A percentile compares a stretch with the other conserved stretches of the same genome.
phyloP scores from a whole-genome alignment of 345 rosid species.

The Sisymbrium altissimum region DNA sequence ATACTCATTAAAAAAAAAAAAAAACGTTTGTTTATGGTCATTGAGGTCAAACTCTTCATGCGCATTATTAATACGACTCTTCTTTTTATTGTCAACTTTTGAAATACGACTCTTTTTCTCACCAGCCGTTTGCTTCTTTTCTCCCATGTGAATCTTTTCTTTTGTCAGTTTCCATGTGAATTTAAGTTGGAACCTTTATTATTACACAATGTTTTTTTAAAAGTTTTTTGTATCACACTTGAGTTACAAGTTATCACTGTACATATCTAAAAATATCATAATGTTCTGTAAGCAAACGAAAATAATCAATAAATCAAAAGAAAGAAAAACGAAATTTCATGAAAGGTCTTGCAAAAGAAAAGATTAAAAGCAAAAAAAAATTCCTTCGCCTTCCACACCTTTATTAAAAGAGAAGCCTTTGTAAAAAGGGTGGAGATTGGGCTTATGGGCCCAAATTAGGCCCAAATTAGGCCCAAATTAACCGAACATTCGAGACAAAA shows the following conservation, averaged over 20 bases:
- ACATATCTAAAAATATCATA: neutral
- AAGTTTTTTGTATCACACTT: neutral
- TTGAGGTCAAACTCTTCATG: slow-evolving; percentile 18
- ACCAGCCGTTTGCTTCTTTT: slow-evolving; percentile 1
- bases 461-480: neutral
- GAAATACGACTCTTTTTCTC: slow-evolving; percentile 7
- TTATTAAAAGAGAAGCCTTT: no score
- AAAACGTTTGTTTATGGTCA: neutral
- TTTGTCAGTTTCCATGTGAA: slow-evolving; percentile 15
- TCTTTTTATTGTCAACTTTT: neutral
- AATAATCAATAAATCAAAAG: no score
- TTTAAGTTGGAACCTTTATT: neutral
- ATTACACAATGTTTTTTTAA: neutral
- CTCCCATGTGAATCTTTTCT: neutral
- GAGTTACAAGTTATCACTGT: neutral
- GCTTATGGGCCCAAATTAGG: neutral
- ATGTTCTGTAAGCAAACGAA: no score
- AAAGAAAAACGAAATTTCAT: no score
- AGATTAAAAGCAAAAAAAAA: no score
- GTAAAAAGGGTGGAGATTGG: neutral
- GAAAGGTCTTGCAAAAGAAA: no score
- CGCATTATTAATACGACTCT: slow-evolving; percentile 1
- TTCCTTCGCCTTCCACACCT: no score
- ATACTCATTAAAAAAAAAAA: neutral
- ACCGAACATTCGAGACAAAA: neutral